Base-by-base conservation (phyloP, 305 asterid genomes). In the Lippia alba region DNA sequence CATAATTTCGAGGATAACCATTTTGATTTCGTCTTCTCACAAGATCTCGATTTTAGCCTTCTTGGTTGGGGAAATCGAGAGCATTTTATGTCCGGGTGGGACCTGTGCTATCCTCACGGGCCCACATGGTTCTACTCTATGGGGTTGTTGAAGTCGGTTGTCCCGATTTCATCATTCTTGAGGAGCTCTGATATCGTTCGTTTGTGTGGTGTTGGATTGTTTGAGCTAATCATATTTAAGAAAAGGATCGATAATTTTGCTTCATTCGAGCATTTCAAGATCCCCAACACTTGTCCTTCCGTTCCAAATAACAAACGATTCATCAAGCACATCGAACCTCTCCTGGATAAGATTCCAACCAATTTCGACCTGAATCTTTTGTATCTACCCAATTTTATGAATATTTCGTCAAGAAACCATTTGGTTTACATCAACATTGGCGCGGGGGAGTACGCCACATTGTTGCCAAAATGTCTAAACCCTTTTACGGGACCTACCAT, bases 31-130 rank as follows among this genome's bases (percentile, higher is more conserved):
- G 94, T 94, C 50, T 94, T 85, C 85, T 80, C 91, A 0, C 80
- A 85, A 54, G 89, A 86, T 80, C 87, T 94, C 8, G 96, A 91
- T 90, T 12, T 96, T 96, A 0, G 79, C 91, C 30, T 87, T 94
- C 62, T 77, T 94, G 3, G 84, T 89, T 59, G 77, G 66, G 39
- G 98, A 94, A 82, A 84, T 91, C 19, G 98, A 94, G 83, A 96
- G 98, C 14, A 87, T 94, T 16, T 72, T 94, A 6, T 81, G 83
- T 17, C 91, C 96, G 0, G 96, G 97, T 34, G 96, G 98, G 71
- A 71, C 61, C 0, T 97, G 98, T 7, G 90, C 89, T 33, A 68
- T 89, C 81, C 93, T 92, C 24, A 81, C 86, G 0, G 81, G 91
- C 6, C 54, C 82, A 34, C 84, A 56, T 61, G 78, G 53, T 71